Conservation (phyloP, 2,329 filamentous ascomycete genomes). For the Lizonia empirigonia region DNA sequence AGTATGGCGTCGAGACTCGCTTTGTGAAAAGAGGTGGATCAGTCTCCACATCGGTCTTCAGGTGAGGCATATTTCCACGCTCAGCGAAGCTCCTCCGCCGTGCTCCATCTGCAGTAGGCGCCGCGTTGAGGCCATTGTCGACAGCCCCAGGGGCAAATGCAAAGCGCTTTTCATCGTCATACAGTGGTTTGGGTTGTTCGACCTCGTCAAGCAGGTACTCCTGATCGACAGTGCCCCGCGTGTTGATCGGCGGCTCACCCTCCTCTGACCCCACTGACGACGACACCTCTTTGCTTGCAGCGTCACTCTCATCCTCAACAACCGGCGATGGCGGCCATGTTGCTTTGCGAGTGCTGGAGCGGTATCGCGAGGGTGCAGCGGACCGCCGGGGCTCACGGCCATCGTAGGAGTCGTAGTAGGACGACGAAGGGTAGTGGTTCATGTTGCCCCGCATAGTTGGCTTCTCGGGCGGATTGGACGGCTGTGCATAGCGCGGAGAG, state of each 20-base stretch:
- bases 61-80: conserved; percentile 41
- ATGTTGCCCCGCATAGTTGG: conserved; percentile 13
- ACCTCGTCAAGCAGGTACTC: conserved; percentile 70
- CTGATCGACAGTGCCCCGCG: conserved; percentile 71
- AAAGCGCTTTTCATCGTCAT: conserved; percentile 68
- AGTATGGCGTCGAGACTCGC: conserved; percentile 54
- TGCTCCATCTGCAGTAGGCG: conserved; percentile 14
- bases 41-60: conserved; percentile 37
- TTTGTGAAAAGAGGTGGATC: conserved; percentile 49
- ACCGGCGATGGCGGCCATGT: conserved; percentile 65
- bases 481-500: conserved; percentile 4
- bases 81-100: conserved; percentile 44
- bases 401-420: conserved; percentile 38
- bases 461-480: conserved; percentile 6
- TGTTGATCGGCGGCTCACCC: conserved; percentile 64
- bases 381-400: conserved; percentile 33
- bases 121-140: conserved; percentile 8
- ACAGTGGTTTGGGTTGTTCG: conserved; percentile 35
- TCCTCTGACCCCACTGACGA: conserved; percentile 37
- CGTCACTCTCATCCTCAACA: conserved; percentile 71
- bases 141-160: conserved; percentile 57
- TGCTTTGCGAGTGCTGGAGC: conserved; percentile 23
- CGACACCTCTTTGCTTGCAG: conserved; percentile 66
- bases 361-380: conserved; percentile 27
- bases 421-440: conserved; percentile 23